A percentile compares a stretch with the other conserved stretches of the same genome.
Evolutionary conservation across 345 rosid species (phyloP).

Genomic region (Draba incana): DNA sequence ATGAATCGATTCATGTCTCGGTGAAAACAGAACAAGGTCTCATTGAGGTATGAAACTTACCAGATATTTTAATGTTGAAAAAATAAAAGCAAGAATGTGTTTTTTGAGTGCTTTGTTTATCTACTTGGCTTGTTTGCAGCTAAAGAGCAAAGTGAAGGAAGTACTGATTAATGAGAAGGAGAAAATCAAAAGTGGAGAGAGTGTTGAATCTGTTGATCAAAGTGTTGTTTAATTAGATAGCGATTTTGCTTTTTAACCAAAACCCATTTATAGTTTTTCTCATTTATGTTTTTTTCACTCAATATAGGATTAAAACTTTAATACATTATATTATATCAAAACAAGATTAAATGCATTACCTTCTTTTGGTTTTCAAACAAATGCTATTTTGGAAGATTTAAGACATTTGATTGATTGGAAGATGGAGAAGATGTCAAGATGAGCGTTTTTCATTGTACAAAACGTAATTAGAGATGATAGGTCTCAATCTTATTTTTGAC

Average conservation of each 20-base stretch:
- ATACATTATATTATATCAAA: neutral
- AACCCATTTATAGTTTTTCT: too few species aligned
- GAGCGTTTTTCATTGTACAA: too few species aligned
- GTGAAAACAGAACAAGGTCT: slow-evolving; percentile 69
- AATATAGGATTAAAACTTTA: too few species aligned
- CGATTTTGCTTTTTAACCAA: too few species aligned
- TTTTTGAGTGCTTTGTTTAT: slow-evolving; percentile 18
- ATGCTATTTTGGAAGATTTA: too few species aligned
- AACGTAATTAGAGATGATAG: too few species aligned
- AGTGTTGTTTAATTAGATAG: neutral
- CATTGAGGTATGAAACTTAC: slow-evolving; percentile 52
- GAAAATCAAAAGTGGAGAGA: slow-evolving; percentile 48
- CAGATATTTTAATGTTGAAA: neutral
- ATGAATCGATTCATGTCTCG: slow-evolving; percentile 71
- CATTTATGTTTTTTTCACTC: too few species aligned
- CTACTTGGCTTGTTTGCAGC: slow-evolving; percentile 47
- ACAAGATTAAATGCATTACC: too few species aligned
- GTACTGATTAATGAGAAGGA: slow-evolving; percentile 60
- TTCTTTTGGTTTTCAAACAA: too few species aligned
- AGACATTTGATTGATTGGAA: too few species aligned
- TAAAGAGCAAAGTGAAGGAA: slow-evolving; percentile 59
- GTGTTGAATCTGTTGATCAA: neutral
- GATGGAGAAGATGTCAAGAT: too few species aligned
- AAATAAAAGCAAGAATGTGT: slow-evolving; percentile 11
- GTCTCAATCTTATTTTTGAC: too few species aligned